These are phyloP conservation scores for Pseudocercospora eumusae DNA, from an alignment of 2,329 filamentous ascomycete genomes.

Conservation along the genomic window DNA sequence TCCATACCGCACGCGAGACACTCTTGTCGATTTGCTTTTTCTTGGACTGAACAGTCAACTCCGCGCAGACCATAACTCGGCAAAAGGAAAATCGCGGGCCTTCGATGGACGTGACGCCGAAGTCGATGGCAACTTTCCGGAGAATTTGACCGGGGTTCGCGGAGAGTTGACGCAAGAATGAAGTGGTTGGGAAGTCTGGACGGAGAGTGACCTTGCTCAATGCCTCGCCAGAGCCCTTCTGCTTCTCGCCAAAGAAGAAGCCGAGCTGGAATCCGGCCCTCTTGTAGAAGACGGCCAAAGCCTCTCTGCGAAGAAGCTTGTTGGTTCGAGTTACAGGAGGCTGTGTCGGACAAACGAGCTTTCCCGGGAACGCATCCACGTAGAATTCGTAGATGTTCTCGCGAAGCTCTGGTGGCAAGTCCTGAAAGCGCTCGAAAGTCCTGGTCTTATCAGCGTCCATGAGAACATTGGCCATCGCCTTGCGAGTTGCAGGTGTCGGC, in stretches of 20 bases:
- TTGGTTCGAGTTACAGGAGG: conserved; percentile 13
- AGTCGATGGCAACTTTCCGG: background rate
- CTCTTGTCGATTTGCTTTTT: background rate
- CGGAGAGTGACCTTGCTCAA: background rate
- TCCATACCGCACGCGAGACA: background rate
- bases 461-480: conserved; percentile 2
- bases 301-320: conserved; percentile 13
- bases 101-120: background rate
- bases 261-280: background rate
- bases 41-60: background rate
- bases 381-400: conserved; percentile 12
- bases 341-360: conserved; percentile 11
- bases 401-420: conserved; percentile 19
- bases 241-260: background rate
- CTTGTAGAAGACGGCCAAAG: conserved; percentile 12
- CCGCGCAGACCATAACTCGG: background rate
- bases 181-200: background rate
- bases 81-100: background rate
- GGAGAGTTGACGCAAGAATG: background rate
- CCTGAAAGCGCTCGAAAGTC: background rate
- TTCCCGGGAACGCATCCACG: background rate
- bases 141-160: background rate
- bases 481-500: background rate
- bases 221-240: background rate
- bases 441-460: conserved; percentile 4